phyloP scores from a whole-genome alignment of 2,329 filamentous ascomycete species.

The Colletotrichum camelliae region DNA sequence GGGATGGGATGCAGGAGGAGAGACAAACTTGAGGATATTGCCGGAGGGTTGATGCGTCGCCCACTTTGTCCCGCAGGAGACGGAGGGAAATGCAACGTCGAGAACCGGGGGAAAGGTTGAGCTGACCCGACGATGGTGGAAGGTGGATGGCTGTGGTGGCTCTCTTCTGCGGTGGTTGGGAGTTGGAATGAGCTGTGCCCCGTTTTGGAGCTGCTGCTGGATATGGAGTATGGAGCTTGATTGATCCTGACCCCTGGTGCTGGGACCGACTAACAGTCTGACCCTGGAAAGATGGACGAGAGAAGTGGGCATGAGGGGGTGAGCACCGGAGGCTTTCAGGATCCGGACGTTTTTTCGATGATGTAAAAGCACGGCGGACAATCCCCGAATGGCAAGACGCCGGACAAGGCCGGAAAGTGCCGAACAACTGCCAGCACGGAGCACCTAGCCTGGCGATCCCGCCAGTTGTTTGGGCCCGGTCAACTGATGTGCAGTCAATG shows the following conservation, averaged over 20 bases:
- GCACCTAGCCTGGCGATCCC: background rate
- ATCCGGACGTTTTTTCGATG: background rate
- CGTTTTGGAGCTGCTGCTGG: background rate
- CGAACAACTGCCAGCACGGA: constrained; percentile 10
- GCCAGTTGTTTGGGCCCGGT: background rate
- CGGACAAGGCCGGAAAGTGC: constrained; percentile 14
- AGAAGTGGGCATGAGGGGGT: background rate
- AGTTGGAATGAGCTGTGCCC: background rate
- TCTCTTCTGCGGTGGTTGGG: background rate
- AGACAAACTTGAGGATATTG: constrained; percentile 9
- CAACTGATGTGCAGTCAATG: background rate
- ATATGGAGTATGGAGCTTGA: background rate
- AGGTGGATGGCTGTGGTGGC: background rate
- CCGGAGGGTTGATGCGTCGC: constrained; percentile 15
- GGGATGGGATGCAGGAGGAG: background rate
- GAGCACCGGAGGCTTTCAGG: constrained; percentile 4
- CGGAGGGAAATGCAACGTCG: background rate
- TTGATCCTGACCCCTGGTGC: background rate
- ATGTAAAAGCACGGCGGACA: constrained; percentile 4
- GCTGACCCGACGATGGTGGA: background rate
- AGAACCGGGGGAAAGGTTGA: background rate
- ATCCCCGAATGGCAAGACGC: background rate
- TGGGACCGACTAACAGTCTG: background rate
- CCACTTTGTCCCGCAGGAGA: constrained; percentile 7
- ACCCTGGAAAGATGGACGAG: background rate